Base-by-base conservation (phyloP, 108 stramenopile genomes). In the Skeletonema costatum region DNA sequence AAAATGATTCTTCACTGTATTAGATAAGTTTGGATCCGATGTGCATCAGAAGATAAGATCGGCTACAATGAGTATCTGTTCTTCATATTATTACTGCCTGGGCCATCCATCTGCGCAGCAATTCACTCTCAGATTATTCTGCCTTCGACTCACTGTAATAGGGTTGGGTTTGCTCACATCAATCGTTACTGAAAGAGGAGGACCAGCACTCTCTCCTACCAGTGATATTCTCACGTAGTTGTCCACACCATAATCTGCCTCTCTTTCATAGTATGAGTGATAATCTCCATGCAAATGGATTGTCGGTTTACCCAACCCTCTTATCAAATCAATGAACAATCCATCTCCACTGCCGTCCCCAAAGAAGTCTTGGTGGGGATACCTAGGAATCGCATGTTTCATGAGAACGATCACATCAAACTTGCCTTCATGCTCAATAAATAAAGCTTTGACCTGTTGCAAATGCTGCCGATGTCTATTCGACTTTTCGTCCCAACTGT, bases 221-320 rank as follows among this genome's bases (percentile, higher is more conserved):
- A 80, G 69, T 5, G 78, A 73, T 68, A 80, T 73, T 53, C 78
- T 68, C 67, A 80, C 4, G 46, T 80, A 80, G 53, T 80, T 80
- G n/a, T 66, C 64, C 2, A 80, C 72, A 30, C 33, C 72, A 60
- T 71, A 73, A 4, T 33, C 70, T 11, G 46, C 71, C 62, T 82
- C 81, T 21, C 16, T 32, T 60, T 78, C 77, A 30, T 73, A 78
- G 17, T 66, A 82, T 5, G 42, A 39, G 50, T 82, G 81, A 58
- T 16, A 51, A 68, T 82, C 81, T 16, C 81, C 87, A 74, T 93
- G 90, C 30, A 93, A 61, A 60, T 93, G 88, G 4, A 87, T 60
- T 32, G 84, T 66, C 0, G 93, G 90, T 60, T 80, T 86, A 14
- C 66, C 53, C 17, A 80, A 35, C 3, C 46, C 17, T 16, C 60